phyloP scores from a whole-genome alignment of 768 basidiomycete genomes.

The Mycena capillaripes region DNA sequence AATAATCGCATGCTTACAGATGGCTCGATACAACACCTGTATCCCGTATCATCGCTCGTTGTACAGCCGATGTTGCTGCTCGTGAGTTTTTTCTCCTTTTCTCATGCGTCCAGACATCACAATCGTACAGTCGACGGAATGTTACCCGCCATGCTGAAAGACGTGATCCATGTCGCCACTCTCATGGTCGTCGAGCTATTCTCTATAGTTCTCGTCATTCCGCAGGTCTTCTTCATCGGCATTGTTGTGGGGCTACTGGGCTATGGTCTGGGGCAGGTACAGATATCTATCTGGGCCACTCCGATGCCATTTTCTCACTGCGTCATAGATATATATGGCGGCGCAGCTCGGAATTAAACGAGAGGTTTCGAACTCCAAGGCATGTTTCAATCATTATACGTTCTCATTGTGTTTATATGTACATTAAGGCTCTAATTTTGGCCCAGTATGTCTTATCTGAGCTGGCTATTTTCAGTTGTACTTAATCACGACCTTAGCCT shows the following conservation, averaged over 20 bases:
- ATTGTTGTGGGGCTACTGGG: background rate
- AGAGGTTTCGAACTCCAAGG: background rate
- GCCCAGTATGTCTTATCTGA: background rate
- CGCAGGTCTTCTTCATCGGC: background rate
- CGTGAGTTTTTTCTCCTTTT: background rate
- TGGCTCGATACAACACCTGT: constrained; percentile 13
- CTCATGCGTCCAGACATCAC: background rate
- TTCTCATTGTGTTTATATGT: background rate
- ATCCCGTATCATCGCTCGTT: constrained; percentile 7
- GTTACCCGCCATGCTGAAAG: background rate
- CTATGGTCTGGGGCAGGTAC: background rate
- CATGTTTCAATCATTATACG: background rate
- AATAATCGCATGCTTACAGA: background rate
- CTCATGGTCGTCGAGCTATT: constrained; percentile 9
- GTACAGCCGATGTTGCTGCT: background rate
- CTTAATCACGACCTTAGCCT: background rate
- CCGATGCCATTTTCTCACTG: background rate
- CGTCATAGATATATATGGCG: constrained; percentile 3
- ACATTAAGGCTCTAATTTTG: constrained; percentile 1
- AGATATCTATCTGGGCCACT: background rate
- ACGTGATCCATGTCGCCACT: background rate
- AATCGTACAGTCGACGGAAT: background rate
- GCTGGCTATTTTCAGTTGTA: background rate
- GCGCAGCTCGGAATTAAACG: constrained; percentile 13
- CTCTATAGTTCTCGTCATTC: constrained; percentile 2